Evolutionary conservation across 495 filamentous ascomycete species (phyloP), one percentile per base, ranked within the genome.

Genomic region (Neurospora sp.): DNA sequence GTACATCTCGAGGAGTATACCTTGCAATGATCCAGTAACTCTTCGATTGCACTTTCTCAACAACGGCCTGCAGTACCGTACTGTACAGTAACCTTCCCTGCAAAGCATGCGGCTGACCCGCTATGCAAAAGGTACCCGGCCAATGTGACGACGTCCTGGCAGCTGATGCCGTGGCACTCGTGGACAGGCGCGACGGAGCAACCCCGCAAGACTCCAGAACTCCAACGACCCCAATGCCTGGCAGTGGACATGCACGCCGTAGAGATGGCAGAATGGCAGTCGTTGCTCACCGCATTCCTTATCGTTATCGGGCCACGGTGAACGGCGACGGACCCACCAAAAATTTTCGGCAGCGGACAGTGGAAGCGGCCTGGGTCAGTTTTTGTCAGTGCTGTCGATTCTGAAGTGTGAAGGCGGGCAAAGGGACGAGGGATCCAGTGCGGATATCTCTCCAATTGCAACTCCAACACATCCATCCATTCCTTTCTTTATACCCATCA

Each of bases 291-390:
- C 76, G 77, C 75, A 71, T 68, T 75, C 18, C 69, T 79, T 81
- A 81, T 81, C 79, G 78, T 76, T 81, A 81, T 77, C 78, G 74
- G 22, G 22, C 27, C 22, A 7, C 14, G 5, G 53, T 18, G 18
- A 72, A 35, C 68, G 44, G 22, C 70, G 44, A 68, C 70, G 42
- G 75, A 75, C 74, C 78, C 77, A 73, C 79, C 69, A 75, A 76
- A 79, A 78, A 77, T 74, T 77, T 78, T 78, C 77, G 74, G 42
- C 27, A 44, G 40, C 69, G 40, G 69, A 59, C 70, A 65, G 53
- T 65, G 27, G 53, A 65, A 65, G 53, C 53, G 14, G 53, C 53
- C 53, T 76, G 74, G 75, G 74, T 72, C 44, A 74, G 72, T 73
- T 72, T 73, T 39, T 41, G 68, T n/a, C n/a, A 42, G 38, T 18